Base-by-base conservation (phyloP, 2,329 filamentous ascomycete species). In the Rosellinia necatrix region DNA sequence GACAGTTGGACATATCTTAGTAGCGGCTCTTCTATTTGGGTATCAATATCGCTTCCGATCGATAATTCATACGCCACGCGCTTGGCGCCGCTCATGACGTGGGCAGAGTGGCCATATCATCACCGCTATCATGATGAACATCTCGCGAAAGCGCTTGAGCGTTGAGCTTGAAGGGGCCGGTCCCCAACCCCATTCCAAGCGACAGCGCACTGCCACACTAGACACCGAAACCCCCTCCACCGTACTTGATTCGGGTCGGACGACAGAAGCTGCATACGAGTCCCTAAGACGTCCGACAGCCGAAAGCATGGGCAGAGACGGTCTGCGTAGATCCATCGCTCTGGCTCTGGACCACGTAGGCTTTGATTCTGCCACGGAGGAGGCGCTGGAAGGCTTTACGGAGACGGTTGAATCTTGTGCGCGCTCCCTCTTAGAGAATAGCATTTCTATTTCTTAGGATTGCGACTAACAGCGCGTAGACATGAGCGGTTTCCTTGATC, bases 331-430 rank as follows among this genome's bases (percentile, higher is more conserved):
- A 47, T 80, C 82, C 9, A 81, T 87, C 53, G 79, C 78, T 0
- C 68, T 86, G 53, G 78, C 78, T 3, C 69, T 87, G 24, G 71
- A 80, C 37, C 79, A 85, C 58, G 79, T 86, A 32, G 85, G 85
- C 24, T 88, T 87, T 62, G 75, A 79, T 25, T 73, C 75, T 22
- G 79, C 83, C 12, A 78, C 75, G 1, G 75, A 77, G 6, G 80
- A 84, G 49, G 83, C 84, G 1, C 69, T 88, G 63, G 83, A 87
- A 67, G 80, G 80, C 61, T 82, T 87, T 38, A 78, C 81, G 3
- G 70, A 73, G 17, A 74, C 80, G 62, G 79, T 81, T 1, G 84
- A 87, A 64, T 76, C 77, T 4, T 88, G 85, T 87, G 68, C 58
- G 82, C 68, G 22, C 12, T 44, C 12, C 21, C 15, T n/a, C 12